Evolutionary conservation across 176 grass and related monocot genomes (phyloP).

Genomic region (Triticum turgidum): DNA sequence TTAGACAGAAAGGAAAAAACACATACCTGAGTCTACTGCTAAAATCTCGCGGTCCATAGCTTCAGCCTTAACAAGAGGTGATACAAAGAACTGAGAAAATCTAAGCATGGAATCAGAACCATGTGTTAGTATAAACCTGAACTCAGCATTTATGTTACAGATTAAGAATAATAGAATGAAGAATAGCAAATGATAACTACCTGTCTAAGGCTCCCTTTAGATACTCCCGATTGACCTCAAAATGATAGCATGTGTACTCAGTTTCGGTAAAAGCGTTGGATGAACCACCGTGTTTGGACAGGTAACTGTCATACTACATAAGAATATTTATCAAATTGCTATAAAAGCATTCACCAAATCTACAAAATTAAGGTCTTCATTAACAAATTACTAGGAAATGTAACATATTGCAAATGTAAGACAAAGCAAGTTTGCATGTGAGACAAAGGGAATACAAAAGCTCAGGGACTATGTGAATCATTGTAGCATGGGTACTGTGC

Average conservation of each 20-base stretch:
- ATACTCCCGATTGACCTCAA: conserved; percentile 81
- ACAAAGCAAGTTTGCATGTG: neutral
- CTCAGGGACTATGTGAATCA: neutral
- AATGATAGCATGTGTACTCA: conserved; percentile 94
- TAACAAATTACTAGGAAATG: conserved; percentile 18
- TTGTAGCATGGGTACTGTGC: neutral
- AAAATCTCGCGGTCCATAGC: conserved; percentile 96
- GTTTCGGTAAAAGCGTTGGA: conserved; percentile 97
- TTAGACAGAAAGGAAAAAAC: conserved; percentile 24
- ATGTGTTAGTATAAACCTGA: conserved; percentile 28
- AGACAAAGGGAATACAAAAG: conserved; percentile 12
- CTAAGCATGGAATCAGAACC: conserved; percentile 54
- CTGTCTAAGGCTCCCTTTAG: conserved; percentile 89
- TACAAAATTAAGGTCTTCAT: neutral
- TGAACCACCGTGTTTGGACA: conserved; percentile 91
- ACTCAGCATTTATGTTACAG: conserved; percentile 11
- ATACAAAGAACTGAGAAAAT: conserved; percentile 98
- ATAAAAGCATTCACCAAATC: neutral
- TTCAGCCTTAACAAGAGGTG: conserved; percentile 90
- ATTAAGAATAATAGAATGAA: conserved; percentile 30
- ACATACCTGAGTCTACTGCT: conserved; percentile 91
- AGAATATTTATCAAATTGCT: conserved; percentile 26
- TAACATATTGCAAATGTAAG: conserved; percentile 24
- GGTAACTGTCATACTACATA: conserved; percentile 89
- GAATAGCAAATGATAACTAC: conserved; percentile 36